Evolutionary conservation across 345 rosid species (phyloP).

Genomic region (Eucalyptus sp.): DNA sequence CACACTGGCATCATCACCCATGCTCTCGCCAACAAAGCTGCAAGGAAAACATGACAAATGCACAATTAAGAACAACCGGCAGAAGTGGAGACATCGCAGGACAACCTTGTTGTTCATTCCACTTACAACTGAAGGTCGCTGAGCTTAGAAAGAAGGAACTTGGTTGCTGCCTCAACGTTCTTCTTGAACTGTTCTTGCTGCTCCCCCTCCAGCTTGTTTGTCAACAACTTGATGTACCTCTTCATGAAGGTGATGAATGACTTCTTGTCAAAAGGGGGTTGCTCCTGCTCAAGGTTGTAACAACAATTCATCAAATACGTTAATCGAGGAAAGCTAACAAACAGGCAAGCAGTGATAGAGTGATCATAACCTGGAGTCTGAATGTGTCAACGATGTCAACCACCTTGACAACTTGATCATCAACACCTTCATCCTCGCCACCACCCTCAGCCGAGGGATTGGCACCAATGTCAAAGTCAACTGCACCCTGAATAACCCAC

Average conservation of each 20-base stretch:
- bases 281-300: slow-evolving; percentile 45
- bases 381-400: slow-evolving; percentile 98
- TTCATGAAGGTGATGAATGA: slow-evolving; percentile 54
- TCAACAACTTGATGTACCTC: slow-evolving; percentile 65
- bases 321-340: not conserved
- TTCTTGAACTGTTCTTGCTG: slow-evolving; percentile 52
- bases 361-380: slow-evolving; percentile 74
- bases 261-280: slow-evolving; percentile 90
- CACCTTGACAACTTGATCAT: slow-evolving; percentile 68
- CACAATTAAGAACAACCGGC: not conserved
- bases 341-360: not conserved
- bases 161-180: slow-evolving; percentile 83
- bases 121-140: slow-evolving; percentile 89
- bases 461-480: slow-evolving; percentile 84
- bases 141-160: slow-evolving; percentile 74
- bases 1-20: slow-evolving; percentile 57
- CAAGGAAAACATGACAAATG: not conserved
- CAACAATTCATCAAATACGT: not conserved
- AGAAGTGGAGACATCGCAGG: not conserved
- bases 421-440: slow-evolving; percentile 83
- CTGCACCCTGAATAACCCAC: slow-evolving; percentile 84
- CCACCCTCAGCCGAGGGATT: slow-evolving; percentile 95
- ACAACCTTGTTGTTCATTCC: not conserved
- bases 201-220: slow-evolving; percentile 49
- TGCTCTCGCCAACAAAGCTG: slow-evolving; percentile 97